Percentiles rank a stretch among this genome's conserved stretches.
Evolutionary conservation across 495 filamentous ascomycete genomes (phyloP).

Genomic region (Hapsidospora chrysogenum): DNA sequence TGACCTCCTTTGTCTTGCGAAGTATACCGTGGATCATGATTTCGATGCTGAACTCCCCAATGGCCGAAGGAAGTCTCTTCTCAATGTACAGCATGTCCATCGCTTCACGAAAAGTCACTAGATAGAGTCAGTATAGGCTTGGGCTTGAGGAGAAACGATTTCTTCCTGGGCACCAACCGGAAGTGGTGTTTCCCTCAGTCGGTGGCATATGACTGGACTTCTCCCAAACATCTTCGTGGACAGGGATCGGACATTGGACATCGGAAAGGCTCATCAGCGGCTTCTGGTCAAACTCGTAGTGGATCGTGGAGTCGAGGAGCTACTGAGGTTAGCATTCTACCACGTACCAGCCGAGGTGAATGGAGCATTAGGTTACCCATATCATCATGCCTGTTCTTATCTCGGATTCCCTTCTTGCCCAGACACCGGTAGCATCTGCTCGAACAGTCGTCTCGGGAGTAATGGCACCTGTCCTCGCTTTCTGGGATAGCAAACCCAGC

Average conservation of each 20-base stretch:
- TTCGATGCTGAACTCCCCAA: constrained; percentile 30
- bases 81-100: constrained; percentile 32
- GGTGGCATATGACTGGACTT: background rate
- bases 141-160: too few species aligned
- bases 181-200: background rate
- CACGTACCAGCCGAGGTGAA: background rate
- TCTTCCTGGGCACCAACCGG: too few species aligned
- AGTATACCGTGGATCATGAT: constrained; percentile 25
- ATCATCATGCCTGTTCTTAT: background rate
- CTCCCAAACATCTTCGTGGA: background rate
- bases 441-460: background rate
- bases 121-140: background rate
- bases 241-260: background rate
- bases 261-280: background rate
- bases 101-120: constrained; percentile 20
- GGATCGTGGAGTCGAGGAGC: background rate
- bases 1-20: background rate
- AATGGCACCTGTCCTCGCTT: background rate
- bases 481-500: background rate
- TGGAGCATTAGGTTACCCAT: background rate
- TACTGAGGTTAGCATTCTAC: too few species aligned
- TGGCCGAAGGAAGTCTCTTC: constrained; percentile 23
- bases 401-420: background rate
- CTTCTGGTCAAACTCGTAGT: background rate
- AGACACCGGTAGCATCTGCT: background rate